Percentiles rank a stretch among this genome's conserved stretches.
phyloP scores from a whole-genome alignment of 2,329 filamentous ascomycete species.

The Colletotrichum lindemuthianum region DNA sequence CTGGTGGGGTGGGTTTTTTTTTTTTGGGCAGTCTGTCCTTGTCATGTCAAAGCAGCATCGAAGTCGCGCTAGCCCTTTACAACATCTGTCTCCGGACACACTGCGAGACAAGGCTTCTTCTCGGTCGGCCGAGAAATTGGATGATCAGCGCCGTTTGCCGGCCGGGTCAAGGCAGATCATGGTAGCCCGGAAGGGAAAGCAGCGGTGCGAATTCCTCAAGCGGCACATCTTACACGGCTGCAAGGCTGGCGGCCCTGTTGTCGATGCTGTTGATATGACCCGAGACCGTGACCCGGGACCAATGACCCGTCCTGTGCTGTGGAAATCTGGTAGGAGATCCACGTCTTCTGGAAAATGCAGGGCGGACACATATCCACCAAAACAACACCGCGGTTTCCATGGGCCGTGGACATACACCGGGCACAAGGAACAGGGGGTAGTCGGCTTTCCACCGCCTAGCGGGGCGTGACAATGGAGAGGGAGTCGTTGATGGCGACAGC shows the following conservation, averaged over 20 bases:
- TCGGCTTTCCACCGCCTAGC: conserved; percentile 32
- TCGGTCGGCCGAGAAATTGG: conserved; percentile 12
- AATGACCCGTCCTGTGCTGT: background rate
- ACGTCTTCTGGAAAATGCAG: conserved; percentile 33
- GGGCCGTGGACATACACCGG: background rate
- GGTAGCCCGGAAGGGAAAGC: background rate
- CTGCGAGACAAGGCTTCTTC: no score
- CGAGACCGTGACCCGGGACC: background rate
- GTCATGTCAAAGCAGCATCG: conserved; percentile 3
- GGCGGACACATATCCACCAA: conserved; percentile 19
- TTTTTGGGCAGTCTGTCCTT: background rate
- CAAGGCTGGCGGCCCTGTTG: background rate
- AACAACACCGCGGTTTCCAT: conserved; percentile 2
- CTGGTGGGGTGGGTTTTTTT: conserved; percentile 15
- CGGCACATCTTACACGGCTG: background rate
- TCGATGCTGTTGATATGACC: conserved; percentile 3
- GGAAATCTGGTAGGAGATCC: background rate
- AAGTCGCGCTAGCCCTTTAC: no score
- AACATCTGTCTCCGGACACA: no score
- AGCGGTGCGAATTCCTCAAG: conserved; percentile 21
- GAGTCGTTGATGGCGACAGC: conserved; percentile 12
- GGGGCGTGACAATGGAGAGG: conserved; percentile 21
- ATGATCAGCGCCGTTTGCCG: conserved; percentile 5
- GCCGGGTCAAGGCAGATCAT: conserved; percentile 2
- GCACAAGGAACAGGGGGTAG: conserved; percentile 24